A percentile compares a stretch with the other conserved stretches of the same genome.
Evolutionary conservation across 2,329 filamentous ascomycete species (phyloP).

Genomic region (Lachnellula cervina): DNA sequence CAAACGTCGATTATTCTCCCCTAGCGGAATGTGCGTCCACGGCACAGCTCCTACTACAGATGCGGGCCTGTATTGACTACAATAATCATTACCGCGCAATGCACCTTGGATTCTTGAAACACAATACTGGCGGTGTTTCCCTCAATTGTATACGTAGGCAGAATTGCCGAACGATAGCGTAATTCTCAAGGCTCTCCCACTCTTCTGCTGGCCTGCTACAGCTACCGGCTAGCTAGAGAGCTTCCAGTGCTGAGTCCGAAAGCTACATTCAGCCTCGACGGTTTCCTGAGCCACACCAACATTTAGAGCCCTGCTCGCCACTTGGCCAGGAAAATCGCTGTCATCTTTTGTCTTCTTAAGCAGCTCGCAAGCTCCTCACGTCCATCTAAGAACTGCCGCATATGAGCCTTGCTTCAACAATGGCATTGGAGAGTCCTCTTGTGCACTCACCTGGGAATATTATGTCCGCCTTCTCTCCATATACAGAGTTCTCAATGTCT

Average conservation of each 20-base stretch:
- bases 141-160: conserved; percentile 8
- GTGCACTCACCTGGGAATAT: conserved; percentile 57
- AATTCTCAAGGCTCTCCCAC: not conserved
- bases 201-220: not conserved
- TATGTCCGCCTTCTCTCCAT: conserved; percentile 48
- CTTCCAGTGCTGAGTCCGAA: conserved; percentile 10
- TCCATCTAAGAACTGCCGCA: conserved; percentile 15
- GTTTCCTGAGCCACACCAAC: conserved; percentile 19
- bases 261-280: conserved; percentile 23
- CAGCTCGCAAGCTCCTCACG: conserved; percentile 11
- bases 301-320: conserved; percentile 9
- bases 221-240: conserved; percentile 9
- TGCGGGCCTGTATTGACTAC: not conserved
- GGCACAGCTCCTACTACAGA: conserved; percentile 5
- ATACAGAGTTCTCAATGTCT: conserved; percentile 51
- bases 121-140: conserved; percentile 1
- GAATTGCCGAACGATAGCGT: conserved; percentile 1
- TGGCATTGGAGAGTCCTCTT: conserved; percentile 60
- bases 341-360: conserved; percentile 14
- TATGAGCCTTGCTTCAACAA: conserved; percentile 29
- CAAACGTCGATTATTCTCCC: conserved; percentile 12
- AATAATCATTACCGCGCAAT: conserved; percentile 1
- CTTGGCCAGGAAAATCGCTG: conserved; percentile 11
- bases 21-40: conserved; percentile 6
- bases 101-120: conserved; percentile 10